Evolutionary conservation across 2,329 filamentous ascomycete genomes (phyloP).

Genomic region (Botrytis hyacinthi): DNA sequence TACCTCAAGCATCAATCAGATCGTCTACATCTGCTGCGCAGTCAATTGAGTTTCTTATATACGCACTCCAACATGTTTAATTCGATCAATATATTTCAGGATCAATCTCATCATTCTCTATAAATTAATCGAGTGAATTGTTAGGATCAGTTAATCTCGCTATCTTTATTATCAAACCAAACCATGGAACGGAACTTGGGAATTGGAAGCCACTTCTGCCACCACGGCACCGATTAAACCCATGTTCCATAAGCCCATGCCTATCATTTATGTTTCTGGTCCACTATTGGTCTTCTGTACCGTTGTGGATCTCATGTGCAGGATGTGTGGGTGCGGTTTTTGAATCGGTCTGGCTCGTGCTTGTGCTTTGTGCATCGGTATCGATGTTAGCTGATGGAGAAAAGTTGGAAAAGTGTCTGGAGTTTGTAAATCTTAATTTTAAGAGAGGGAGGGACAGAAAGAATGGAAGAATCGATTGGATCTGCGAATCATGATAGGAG

Average conservation of each 20-base stretch:
- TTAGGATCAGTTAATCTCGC: slow-evolving; percentile 13
- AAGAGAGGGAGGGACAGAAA: background rate
- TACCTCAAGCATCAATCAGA: background rate
- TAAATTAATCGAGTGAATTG: background rate
- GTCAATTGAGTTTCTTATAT: background rate
- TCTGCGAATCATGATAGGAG: background rate
- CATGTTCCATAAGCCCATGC: background rate
- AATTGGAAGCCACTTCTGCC: background rate
- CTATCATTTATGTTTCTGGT: background rate
- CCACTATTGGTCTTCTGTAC: background rate
- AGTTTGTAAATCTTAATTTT: background rate
- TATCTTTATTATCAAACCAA: background rate
- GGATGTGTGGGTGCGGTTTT: background rate
- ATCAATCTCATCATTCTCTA: background rate
- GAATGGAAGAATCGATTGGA: background rate
- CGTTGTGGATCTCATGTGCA: background rate
- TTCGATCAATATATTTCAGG: slow-evolving; percentile 15
- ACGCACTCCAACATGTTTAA: slow-evolving; percentile 2
- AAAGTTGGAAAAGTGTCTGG: background rate
- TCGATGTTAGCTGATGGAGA: background rate
- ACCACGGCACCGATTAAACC: background rate
- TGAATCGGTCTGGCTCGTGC: slow-evolving; percentile 4
- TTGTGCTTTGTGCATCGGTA: background rate
- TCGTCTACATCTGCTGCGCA: background rate
- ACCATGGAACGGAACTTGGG: background rate